phyloP scores from a whole-genome alignment of 441 rosid genomes.

The Euphorbia celastroides region DNA sequence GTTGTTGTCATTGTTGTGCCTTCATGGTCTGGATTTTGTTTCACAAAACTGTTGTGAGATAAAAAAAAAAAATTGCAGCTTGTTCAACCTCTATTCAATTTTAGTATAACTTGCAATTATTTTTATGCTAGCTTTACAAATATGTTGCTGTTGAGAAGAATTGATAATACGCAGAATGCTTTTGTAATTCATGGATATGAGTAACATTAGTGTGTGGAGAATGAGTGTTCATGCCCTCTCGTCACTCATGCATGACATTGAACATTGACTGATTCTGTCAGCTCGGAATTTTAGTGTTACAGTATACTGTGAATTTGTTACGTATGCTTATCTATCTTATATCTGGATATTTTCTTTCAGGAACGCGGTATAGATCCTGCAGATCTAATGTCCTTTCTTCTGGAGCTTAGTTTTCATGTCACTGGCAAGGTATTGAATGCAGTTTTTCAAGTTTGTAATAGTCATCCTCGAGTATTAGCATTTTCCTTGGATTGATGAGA shows the following conservation, averaged over 20 bases:
- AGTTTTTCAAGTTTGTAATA: conserved; percentile 3
- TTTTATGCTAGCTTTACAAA: background rate
- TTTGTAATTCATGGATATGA: background rate
- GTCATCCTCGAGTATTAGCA: background rate
- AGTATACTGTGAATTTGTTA: no score
- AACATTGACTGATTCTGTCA: background rate
- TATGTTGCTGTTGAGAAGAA: background rate
- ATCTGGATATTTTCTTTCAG: no score
- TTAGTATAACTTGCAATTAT: background rate
- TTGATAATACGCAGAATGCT: no score
- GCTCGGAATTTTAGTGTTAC: background rate
- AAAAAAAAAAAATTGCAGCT: background rate
- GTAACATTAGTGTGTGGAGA: background rate
- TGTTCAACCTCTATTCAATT: background rate
- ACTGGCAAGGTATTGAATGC: conserved; percentile 67
- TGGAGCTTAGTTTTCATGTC: conserved; percentile 94
- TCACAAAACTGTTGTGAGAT: background rate
- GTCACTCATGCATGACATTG: background rate
- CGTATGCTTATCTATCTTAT: background rate
- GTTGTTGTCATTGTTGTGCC: no score
- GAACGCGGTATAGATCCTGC: conserved; percentile 80
- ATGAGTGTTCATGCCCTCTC: background rate
- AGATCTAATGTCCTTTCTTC: conserved; percentile 83
- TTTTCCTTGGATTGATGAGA: background rate
- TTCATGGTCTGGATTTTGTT: background rate